Evolutionary conservation across 78 protist genomes (phyloP).

Genomic region (Dictyostelium purpureum): DNA sequence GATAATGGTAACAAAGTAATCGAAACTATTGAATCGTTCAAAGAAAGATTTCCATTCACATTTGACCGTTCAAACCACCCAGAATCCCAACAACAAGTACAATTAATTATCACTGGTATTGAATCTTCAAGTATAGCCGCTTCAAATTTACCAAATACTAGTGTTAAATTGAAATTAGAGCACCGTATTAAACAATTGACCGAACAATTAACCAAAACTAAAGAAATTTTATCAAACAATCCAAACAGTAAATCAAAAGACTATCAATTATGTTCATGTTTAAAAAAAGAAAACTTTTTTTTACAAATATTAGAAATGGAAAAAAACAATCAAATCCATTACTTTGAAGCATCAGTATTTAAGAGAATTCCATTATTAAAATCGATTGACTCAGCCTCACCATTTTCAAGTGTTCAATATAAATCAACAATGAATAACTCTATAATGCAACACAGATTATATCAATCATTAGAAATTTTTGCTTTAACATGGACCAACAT

Average conservation of each 20-base stretch:
- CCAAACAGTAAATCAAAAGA: background rate
- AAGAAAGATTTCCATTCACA: conserved; percentile 8
- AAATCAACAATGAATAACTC: conserved; percentile 22
- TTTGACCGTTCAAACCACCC: background rate
- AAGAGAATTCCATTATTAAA: background rate
- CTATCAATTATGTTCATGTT: conserved; percentile 2
- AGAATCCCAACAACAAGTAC: background rate
- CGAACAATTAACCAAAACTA: background rate
- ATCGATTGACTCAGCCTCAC: background rate
- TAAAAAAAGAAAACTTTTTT: conserved; percentile 2
- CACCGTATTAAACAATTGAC: conserved; percentile 19
- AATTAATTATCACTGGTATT: background rate
- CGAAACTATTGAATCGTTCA: background rate
- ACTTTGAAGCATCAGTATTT: background rate
- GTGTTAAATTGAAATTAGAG: background rate
- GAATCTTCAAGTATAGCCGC: background rate
- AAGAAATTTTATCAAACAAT: background rate
- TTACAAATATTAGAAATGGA: conserved; percentile 1
- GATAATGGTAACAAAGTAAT: conserved; percentile 9
- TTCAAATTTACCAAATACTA: background rate
- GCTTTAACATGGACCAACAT: conserved; percentile 3
- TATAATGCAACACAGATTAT: background rate
- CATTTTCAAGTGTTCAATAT: background rate
- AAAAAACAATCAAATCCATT: background rate
- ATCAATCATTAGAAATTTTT: background rate